These are phyloP conservation scores for Ormosia semicastrata DNA, from an alignment of 306 rosid genomes.

Conservation along the genomic window DNA sequence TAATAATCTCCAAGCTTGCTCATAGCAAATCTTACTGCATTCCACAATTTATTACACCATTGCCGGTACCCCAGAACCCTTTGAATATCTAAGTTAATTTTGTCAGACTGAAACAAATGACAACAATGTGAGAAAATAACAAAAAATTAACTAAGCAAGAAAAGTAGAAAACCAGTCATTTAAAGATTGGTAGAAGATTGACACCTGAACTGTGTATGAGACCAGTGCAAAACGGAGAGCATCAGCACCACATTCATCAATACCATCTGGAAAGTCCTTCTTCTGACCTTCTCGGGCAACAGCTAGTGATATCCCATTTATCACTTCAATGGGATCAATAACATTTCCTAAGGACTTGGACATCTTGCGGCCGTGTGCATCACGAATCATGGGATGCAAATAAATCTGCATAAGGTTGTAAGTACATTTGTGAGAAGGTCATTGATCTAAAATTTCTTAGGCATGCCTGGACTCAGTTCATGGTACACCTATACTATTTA, in stretches of 20 bases:
- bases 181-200: constrained; percentile 8
- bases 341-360: constrained; percentile 98
- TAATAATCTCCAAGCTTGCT: constrained; percentile 90
- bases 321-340: constrained; percentile 91
- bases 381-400: constrained; percentile 98
- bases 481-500: neutral
- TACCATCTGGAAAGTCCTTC: constrained; percentile 92
- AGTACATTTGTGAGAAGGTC: constrained; percentile 1
- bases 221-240: constrained; percentile 95
- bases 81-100: constrained; percentile 89
- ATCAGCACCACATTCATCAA: constrained; percentile 93
- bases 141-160: neutral
- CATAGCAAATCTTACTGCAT: constrained; percentile 89
- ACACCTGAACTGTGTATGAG: constrained; percentile 92
- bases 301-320: constrained; percentile 71
- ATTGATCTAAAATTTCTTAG: neutral
- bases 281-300: constrained; percentile 79
- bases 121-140: constrained; percentile 1
- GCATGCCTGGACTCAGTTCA: neutral
- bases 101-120: constrained; percentile 73
- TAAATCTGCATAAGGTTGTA: constrained; percentile 60
- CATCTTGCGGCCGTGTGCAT: constrained; percentile 99
- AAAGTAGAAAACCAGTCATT: neutral
- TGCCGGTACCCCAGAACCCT: constrained; percentile 95
- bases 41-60: constrained; percentile 98